Conservation (phyloP, 2,329 filamentous ascomycete species). For the Alternaria gaisen region DNA sequence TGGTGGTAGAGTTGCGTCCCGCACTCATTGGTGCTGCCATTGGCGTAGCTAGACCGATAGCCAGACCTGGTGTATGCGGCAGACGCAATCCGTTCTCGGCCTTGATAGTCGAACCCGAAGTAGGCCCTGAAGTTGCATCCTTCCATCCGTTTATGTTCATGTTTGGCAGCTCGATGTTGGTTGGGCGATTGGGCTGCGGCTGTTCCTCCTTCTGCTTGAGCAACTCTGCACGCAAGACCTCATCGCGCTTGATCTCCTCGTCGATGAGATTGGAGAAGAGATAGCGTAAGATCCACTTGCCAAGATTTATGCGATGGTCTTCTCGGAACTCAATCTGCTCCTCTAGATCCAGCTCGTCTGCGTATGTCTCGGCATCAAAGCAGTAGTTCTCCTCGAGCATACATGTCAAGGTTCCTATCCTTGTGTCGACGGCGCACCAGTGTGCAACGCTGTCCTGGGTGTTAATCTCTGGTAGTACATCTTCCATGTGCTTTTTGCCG, state of each 20-base stretch:
- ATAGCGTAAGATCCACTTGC: conserved; percentile 94
- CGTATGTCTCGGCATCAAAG: conserved; percentile 97
- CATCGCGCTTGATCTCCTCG: conserved; percentile 86
- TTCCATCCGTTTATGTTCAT: conserved; percentile 58
- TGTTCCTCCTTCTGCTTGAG: conserved; percentile 69
- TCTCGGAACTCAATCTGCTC: conserved; percentile 84
- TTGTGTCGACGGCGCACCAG: conserved; percentile 95
- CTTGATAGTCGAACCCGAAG: conserved; percentile 61
- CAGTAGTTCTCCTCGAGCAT: conserved; percentile 93
- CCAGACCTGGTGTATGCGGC: conserved; percentile 75
- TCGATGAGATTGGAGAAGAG: conserved; percentile 89
- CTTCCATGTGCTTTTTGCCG: conserved; percentile 91
- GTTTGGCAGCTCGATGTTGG: conserved; percentile 66
- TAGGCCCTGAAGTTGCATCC: conserved; percentile 49
- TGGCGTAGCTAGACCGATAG: conserved; percentile 80
- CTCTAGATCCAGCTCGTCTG: conserved; percentile 81
- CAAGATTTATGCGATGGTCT: conserved; percentile 95
- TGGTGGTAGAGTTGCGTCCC: conserved; percentile 47
- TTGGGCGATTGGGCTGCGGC: conserved; percentile 67
- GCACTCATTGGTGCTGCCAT: conserved; percentile 49
- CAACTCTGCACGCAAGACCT: conserved; percentile 73
- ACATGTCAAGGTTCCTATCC: conserved; percentile 90
- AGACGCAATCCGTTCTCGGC: conserved; percentile 68
- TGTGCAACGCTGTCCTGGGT: conserved; percentile 89
- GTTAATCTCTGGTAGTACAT: conserved; percentile 87